Percentiles rank a stretch among this genome's conserved stretches.
These are phyloP conservation scores for Handroanthus guayacan DNA, from an alignment of 257 asterid genomes.

Conservation along the genomic window DNA sequence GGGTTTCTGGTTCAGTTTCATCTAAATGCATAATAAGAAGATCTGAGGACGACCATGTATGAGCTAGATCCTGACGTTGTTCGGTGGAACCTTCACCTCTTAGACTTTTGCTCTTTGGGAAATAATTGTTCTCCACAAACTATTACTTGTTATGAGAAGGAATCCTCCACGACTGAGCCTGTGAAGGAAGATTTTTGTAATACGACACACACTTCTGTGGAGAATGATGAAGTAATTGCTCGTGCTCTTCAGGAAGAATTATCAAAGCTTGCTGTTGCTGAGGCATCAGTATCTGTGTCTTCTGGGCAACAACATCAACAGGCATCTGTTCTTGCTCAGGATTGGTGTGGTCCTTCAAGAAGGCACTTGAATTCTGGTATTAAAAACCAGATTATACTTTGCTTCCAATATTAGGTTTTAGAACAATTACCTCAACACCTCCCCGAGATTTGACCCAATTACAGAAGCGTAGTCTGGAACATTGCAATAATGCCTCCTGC, in stretches of 20 bases:
- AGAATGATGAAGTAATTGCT: constrained; percentile 77
- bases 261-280: constrained; percentile 55
- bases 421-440: not conserved
- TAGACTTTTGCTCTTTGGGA: constrained; percentile 65
- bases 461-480: no score
- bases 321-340: constrained; percentile 70
- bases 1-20: constrained; percentile 25
- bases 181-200: constrained; percentile 60
- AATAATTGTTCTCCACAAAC: constrained; percentile 62
- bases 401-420: constrained; percentile 9
- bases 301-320: constrained; percentile 52
- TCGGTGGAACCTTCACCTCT: constrained; percentile 89
- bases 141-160: constrained; percentile 62
- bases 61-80: constrained; percentile 83
- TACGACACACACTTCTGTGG: constrained; percentile 47
- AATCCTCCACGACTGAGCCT: constrained; percentile 52
- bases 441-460: not conserved
- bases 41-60: constrained; percentile 46
- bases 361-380: constrained; percentile 52
- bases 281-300: constrained; percentile 50
- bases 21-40: constrained; percentile 13
- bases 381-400: not conserved
- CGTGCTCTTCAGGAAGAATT: constrained; percentile 88
- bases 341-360: constrained; percentile 68
- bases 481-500: no score